Evolutionary conservation across 345 rosid species (phyloP).

Genomic region (Populus ilicifolia): DNA sequence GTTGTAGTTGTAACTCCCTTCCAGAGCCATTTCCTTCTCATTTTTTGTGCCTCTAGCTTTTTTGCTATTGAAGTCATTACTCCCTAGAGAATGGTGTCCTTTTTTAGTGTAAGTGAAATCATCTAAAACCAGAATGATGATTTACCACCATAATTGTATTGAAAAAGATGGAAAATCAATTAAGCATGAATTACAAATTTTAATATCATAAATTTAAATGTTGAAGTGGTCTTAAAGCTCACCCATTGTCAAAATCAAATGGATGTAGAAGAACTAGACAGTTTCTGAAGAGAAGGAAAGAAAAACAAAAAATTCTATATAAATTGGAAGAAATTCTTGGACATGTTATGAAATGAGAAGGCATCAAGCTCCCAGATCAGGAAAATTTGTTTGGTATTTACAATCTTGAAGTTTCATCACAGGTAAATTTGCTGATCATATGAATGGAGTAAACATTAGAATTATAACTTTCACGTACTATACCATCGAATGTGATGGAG

Average conservation of each 20-base stretch:
- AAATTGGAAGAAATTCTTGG: background rate
- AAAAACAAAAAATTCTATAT: background rate
- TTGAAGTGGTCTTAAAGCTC: background rate
- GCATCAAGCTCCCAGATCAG: background rate
- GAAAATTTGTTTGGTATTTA: too few species aligned
- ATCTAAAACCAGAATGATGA: background rate
- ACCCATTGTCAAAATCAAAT: background rate
- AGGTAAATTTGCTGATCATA: background rate
- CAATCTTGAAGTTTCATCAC: too few species aligned
- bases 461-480: too few species aligned
- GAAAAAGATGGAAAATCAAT: background rate
- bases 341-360: background rate
- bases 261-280: background rate
- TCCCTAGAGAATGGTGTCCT: background rate
- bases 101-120: background rate
- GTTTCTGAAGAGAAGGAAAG: background rate
- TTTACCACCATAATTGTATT: background rate
- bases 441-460: background rate
- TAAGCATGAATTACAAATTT: background rate
- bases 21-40: background rate
- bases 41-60: conserved; percentile 6
- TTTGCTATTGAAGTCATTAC: conserved; percentile 6
- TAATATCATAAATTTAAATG: background rate
- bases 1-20: background rate
- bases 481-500: background rate